Evolutionary conservation across 2,329 filamentous ascomycete species (phyloP).

Genomic region (Fusarium chuoi): DNA sequence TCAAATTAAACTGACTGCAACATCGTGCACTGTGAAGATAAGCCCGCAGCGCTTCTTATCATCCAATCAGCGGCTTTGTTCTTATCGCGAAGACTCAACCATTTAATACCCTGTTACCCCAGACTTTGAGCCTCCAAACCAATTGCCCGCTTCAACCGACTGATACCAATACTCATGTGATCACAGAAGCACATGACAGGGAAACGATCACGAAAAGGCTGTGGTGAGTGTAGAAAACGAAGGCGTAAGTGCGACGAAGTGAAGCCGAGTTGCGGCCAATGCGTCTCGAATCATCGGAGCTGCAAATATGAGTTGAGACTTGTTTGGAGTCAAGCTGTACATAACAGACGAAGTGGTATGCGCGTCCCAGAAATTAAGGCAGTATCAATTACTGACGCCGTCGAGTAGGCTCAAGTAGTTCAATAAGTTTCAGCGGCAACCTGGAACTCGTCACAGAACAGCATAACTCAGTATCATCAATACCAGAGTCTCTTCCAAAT

Average conservation of each 20-base stretch:
- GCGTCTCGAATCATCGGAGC: slow-evolving; percentile 17
- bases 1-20: no score
- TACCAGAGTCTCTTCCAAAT: slow-evolving; percentile 40
- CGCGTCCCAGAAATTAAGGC: rapidly evolving
- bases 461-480: background rate
- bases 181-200: slow-evolving; percentile 26
- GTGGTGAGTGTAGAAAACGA: slow-evolving; percentile 44
- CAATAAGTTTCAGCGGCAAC: background rate
- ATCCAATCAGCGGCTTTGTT: background rate
- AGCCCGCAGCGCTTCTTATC: background rate
- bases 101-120: background rate
- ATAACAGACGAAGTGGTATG: background rate
- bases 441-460: background rate
- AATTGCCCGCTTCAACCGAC: background rate
- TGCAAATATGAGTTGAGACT: slow-evolving; percentile 42
- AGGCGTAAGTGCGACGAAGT: slow-evolving; percentile 44
- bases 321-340: slow-evolving; percentile 34
- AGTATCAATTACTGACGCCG: rapidly evolving
- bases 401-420: background rate
- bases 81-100: background rate
- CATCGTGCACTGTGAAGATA: background rate
- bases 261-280: slow-evolving; percentile 42
- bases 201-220: slow-evolving; percentile 42
- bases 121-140: background rate
- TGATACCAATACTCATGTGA: background rate